Base-by-base conservation (phyloP, 202 grass and related monocot genomes). In the Setaria italica region DNA sequence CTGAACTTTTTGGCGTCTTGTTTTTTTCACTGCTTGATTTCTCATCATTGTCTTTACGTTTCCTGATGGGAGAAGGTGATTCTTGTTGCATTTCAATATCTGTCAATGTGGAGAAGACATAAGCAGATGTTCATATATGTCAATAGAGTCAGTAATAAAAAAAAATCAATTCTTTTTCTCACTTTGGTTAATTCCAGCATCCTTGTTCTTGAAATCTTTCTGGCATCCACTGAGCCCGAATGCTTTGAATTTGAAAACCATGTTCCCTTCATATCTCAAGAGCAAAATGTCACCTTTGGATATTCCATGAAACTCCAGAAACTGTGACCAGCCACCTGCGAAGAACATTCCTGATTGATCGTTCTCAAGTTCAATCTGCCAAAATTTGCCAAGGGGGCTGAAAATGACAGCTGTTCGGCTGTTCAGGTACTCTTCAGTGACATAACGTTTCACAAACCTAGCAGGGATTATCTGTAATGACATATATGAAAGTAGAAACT, bases 341-440 rank as follows among this genome's bases (percentile, higher is more conserved):
- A 83, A 78, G 66, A 78, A 79, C 16, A 83, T 43, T 16, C 66
- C 86, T 17, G 46, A 47, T 54, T 34, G 29, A 67, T 87, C 32
- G 0, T 32, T 74, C 43, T 74, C 48, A 15, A 86, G 71, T 37
- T 62, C 50, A 47, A 90, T 39, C 20, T 17, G 51, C 68, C 79
- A 84, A 51, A 60, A 78, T 79, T 83, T 90, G 66, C 70, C 77
- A 4, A 85, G 45, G 19, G 76, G 79, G 35, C 62, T 84, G 7
- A 74, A 10, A 71, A 84, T 34, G 48, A 32, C 34, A 4, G 84
- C 84, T 5, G 11, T 85, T 9, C 17, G 33, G 11, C 42, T 82
- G 8, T 79, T 63, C 17, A 74, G 11, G 7, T 33, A 12, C 33
- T 72, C 75, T 6, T 67, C 4, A 0, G 53, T 32, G 33, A 90